These are phyloP conservation scores for Neodidymelliopsis sp. DNA, from an alignment of 2,329 filamentous ascomycete genomes.

Conservation along the genomic window DNA sequence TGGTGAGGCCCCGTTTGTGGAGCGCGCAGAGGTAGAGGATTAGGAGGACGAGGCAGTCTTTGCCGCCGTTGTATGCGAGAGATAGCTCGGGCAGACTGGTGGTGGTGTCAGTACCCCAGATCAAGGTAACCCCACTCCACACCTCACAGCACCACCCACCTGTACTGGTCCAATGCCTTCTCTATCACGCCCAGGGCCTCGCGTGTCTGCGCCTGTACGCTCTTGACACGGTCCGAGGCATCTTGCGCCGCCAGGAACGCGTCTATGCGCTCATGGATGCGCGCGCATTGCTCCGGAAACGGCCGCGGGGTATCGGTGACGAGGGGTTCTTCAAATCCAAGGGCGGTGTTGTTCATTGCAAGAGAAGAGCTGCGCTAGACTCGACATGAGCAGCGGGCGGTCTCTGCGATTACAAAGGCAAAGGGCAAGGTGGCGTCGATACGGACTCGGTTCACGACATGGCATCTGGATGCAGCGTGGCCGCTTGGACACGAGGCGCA, in stretches of 20 bases:
- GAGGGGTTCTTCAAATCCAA: conserved; percentile 44
- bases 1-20: conserved; percentile 46
- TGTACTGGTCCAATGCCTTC: conserved; percentile 77
- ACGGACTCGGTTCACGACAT: conserved; percentile 32
- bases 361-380: conserved; percentile 33
- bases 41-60: conserved; percentile 93
- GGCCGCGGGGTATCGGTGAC: conserved; percentile 56
- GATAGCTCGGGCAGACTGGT: conserved; percentile 78
- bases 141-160: conserved; percentile 58
- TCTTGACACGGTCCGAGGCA: conserved; percentile 63
- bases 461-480: conserved; percentile 29
- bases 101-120: conserved; percentile 26
- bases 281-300: conserved; percentile 55
- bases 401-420: conserved; percentile 23
- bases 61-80: conserved; percentile 96
- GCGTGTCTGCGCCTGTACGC: conserved; percentile 77
- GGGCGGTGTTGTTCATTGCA: conserved; percentile 46
- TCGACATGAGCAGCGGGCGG: conserved; percentile 43
- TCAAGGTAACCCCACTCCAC: conserved; percentile 7
- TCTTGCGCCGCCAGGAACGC: conserved; percentile 70
- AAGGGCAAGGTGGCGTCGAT: conserved; percentile 26
- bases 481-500: conserved; percentile 23
- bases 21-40: conserved; percentile 80
- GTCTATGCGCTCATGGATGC: conserved; percentile 67
- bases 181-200: conserved; percentile 76